These are phyloP conservation scores for Talaromyces rugulosus DNA, from an alignment of 2,329 filamentous ascomycete genomes.

Conservation along the genomic window DNA sequence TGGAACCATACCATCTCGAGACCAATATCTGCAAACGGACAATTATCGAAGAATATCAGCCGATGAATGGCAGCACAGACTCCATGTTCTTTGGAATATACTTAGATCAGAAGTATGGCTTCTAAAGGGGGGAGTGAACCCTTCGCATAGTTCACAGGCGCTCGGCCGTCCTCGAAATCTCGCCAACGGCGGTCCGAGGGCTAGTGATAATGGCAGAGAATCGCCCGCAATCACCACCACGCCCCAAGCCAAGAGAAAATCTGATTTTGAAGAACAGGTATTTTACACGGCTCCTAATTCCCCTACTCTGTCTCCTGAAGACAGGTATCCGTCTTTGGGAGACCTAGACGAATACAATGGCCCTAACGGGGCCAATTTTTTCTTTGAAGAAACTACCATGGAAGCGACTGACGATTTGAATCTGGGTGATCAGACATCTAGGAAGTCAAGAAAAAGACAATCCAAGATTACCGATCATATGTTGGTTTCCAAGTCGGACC, in stretches of 20 bases:
- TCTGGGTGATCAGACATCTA: conserved; percentile 13
- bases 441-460: conserved; percentile 17
- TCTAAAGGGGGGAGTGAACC: conserved; percentile 19
- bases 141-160: conserved; percentile 4
- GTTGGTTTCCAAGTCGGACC: conserved; percentile 13
- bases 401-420: conserved; percentile 16
- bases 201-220: conserved; percentile 8
- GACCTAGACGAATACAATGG: conserved; percentile 17
- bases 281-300: conserved; percentile 24
- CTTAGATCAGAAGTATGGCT: conserved; percentile 32
- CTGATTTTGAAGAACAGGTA: conserved; percentile 19
- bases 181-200: conserved; percentile 12
- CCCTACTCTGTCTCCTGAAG: conserved; percentile 13
- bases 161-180: conserved; percentile 11
- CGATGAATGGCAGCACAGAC: conserved; percentile 21
- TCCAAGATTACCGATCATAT: conserved; percentile 16
- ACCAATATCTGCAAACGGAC: conserved; percentile 18
- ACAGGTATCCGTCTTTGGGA: conserved; percentile 12
- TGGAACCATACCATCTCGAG: conserved; percentile 21
- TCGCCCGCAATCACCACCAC: conserved; percentile 5
- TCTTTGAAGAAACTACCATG: conserved; percentile 5
- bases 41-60: conserved; percentile 13
- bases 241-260: conserved; percentile 16
- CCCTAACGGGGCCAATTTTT: conserved; percentile 16
- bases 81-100: conserved; percentile 24